Evolutionary conservation across 331 rosid species (phyloP).

Genomic region (Acacia concinna): DNA sequence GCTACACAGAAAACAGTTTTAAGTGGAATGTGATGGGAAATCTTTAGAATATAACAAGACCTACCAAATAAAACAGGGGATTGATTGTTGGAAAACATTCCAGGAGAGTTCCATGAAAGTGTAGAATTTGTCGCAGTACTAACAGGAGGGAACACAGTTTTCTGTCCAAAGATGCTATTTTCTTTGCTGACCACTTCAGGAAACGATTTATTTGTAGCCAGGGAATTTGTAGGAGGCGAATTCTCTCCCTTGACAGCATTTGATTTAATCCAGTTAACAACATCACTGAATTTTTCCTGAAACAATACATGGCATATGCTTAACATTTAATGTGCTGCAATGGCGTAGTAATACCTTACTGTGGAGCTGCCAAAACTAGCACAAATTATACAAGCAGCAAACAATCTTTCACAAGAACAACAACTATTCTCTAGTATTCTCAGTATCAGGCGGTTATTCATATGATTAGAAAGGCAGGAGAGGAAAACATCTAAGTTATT

Average conservation of each 20-base stretch:
- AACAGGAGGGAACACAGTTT: conserved; percentile 43
- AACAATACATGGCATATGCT: conserved; percentile 16
- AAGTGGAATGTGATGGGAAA: neutral
- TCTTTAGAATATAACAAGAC: conserved; percentile 17
- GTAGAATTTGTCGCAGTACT: conserved; percentile 40
- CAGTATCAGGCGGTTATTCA: neutral
- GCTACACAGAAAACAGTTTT: neutral
- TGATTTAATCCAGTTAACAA: conserved; percentile 88
- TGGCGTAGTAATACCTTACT: neutral
- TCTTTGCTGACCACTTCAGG: conserved; percentile 42
- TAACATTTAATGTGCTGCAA: conserved; percentile 1
- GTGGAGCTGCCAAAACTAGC: neutral
- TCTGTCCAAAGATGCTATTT: conserved; percentile 46
- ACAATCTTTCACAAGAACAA: neutral
- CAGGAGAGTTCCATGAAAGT: conserved; percentile 48
- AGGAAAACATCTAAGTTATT: neutral
- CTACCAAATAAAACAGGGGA: conserved; percentile 57
- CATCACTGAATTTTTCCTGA: conserved; percentile 89
- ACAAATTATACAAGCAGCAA: neutral
- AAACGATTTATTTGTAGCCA: conserved; percentile 47
- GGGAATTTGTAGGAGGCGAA: conserved; percentile 41
- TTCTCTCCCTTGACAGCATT: conserved; percentile 61
- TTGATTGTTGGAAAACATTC: conserved; percentile 53
- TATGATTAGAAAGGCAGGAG: neutral
- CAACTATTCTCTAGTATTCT: neutral